These are phyloP conservation scores for Ilyonectria robusta DNA, from an alignment of 2,329 filamentous ascomycete genomes.

Conservation along the genomic window DNA sequence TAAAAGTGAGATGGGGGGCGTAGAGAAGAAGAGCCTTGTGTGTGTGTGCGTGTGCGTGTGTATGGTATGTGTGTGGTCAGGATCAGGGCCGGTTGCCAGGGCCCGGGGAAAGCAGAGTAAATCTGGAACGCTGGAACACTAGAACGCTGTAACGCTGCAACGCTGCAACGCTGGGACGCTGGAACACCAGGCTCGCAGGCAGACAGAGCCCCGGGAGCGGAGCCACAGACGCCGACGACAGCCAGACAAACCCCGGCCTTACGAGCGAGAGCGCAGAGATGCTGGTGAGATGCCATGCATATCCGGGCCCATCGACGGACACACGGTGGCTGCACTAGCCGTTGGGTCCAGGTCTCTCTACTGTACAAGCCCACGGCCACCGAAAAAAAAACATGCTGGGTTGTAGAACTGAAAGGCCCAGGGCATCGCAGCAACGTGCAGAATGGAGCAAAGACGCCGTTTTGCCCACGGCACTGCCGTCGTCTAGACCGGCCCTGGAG, in stretches of 20 bases:
- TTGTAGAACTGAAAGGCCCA: slow-evolving; percentile 13
- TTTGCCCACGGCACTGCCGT: slow-evolving; percentile 28
- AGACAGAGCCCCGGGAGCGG: slow-evolving; percentile 20
- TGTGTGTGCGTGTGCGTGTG: slow-evolving; percentile 38
- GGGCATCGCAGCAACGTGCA: slow-evolving; percentile 39
- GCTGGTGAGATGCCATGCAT: slow-evolving; percentile 51
- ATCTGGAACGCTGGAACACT: slow-evolving; percentile 31
- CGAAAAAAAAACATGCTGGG: slow-evolving; percentile 23
- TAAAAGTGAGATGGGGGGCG: slow-evolving; percentile 36
- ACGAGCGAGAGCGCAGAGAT: slow-evolving; percentile 30
- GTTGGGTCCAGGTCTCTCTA: slow-evolving; percentile 39
- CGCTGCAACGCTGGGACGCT: not conserved
- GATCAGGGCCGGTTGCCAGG: slow-evolving; percentile 34
- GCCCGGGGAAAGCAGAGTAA: slow-evolving; percentile 33
- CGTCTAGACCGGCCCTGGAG: slow-evolving; percentile 20
- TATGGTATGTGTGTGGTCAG: slow-evolving; percentile 35
- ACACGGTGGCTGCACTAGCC: slow-evolving; percentile 51
- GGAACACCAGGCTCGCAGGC: not conserved
- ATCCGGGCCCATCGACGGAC: slow-evolving; percentile 47
- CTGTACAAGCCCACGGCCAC: slow-evolving; percentile 35
- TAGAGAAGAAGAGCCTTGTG: slow-evolving; percentile 31
- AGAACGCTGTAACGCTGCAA: slow-evolving; percentile 21
- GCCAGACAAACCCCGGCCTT: slow-evolving; percentile 36
- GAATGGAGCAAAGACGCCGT: slow-evolving; percentile 38
- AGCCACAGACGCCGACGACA: slow-evolving; percentile 22